A percentile compares a stretch with the other conserved stretches of the same genome.
phyloP scores from a whole-genome alignment of 306 rosid species.

The Quercus glauca region DNA sequence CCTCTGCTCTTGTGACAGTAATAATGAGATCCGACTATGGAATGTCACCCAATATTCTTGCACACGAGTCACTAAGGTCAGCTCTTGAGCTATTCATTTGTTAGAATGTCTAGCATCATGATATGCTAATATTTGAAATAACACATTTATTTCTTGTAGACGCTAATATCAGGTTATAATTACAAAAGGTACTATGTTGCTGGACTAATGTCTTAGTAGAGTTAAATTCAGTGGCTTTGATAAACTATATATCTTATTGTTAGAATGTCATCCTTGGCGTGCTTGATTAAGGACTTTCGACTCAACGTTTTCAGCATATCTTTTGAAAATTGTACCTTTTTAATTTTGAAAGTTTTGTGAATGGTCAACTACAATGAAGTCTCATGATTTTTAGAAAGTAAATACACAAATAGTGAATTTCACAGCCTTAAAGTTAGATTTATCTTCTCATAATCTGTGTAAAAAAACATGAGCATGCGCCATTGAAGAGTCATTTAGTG shows the following conservation, averaged over 20 bases:
- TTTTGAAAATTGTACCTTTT: not conserved
- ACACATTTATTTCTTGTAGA: not conserved
- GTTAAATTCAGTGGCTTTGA: not conserved
- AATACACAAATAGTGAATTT: not conserved
- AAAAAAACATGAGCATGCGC: not conserved
- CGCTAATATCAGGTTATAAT: not conserved
- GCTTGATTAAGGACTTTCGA: not conserved
- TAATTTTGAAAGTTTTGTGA: not conserved
- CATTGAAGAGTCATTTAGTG: not conserved
- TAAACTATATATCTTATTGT: not conserved
- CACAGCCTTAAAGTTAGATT: not conserved
- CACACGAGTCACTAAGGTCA: conserved; percentile 41
- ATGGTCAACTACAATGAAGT: not conserved
- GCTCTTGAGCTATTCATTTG: conserved; percentile 19
- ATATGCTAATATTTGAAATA: not conserved
- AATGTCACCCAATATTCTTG: conserved; percentile 28
- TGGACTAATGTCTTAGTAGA: not conserved
- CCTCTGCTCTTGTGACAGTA: conserved; percentile 59
- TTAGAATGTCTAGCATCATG: not conserved
- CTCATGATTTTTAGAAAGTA: not conserved
- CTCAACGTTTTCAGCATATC: not conserved
- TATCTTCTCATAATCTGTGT: not conserved
- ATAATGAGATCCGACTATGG: conserved; percentile 53
- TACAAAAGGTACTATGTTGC: not conserved
- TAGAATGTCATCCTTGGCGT: not conserved